These are phyloP conservation scores for Saturnispora dispora DNA, from an alignment of 805 yeast genomes.

Conservation along the genomic window DNA sequence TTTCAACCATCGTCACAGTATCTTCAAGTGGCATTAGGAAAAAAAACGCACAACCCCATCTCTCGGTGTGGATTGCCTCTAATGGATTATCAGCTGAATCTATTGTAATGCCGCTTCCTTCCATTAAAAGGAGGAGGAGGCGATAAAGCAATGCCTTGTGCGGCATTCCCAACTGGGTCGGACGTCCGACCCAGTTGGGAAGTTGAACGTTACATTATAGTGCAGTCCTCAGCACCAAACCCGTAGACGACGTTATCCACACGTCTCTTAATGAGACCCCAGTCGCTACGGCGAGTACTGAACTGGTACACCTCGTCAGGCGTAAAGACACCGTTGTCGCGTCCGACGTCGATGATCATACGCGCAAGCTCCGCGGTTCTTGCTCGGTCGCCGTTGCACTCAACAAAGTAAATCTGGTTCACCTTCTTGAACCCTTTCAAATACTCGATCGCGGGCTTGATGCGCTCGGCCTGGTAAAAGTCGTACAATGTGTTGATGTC, in stretches of 20 bases:
- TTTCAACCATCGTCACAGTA: not conserved
- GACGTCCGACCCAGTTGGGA: not conserved
- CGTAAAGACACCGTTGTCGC: constrained; percentile 80
- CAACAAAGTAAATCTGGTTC: constrained; percentile 73
- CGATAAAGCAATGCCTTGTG: not conserved
- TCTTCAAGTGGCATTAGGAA: not conserved
- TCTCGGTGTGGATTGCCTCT: not conserved
- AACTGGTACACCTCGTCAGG: constrained; percentile 94
- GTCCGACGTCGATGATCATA: constrained; percentile 70
- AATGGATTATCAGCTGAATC: not conserved
- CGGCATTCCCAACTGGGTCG: not conserved
- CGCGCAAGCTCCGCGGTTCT: constrained; percentile 52
- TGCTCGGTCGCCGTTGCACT: constrained; percentile 34
- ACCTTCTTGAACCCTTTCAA: constrained; percentile 75
- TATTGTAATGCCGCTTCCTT: not conserved
- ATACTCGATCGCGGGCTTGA: constrained; percentile 62
- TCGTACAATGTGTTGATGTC: constrained; percentile 75
- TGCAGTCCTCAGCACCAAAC: constrained; percentile 70
- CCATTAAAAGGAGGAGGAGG: not conserved
- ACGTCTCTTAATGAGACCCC: constrained; percentile 65
- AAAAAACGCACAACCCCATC: too few relatives aligned
- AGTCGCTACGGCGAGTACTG: constrained; percentile 79
- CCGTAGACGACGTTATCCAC: constrained; percentile 97
- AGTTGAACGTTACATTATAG: constrained; percentile 33
- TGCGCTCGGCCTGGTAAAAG: constrained; percentile 54